Evolutionary conservation across 345 rosid species (phyloP), one percentile per base, ranked within the genome.

Genomic region (Syzygium aqueum): DNA sequence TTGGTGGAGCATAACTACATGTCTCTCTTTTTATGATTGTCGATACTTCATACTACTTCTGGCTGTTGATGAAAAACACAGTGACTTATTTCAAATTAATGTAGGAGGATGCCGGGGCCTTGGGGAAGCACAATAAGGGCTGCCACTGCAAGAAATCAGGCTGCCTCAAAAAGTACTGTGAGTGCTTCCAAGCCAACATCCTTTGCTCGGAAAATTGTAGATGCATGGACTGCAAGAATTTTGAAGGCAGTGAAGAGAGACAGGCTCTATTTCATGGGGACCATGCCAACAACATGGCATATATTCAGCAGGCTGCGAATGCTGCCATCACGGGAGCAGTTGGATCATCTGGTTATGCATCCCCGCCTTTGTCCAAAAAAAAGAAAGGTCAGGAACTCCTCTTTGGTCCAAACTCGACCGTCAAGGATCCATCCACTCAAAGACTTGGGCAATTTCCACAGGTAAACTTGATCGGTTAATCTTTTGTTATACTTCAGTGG

Each of bases 131-230:
- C 92, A 98, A 96, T 93, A 98, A 98, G 91, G 99, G 99, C 89
- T 97, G 99, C 88, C 99, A 97, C 89, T 97, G 99, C 91, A 97
- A 97, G 94, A 97, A 96, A 91, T 97, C 99, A 0, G 98, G 99
- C 37, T 97, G 99, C 90, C 99, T 97, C 77, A 97, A 96, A 89
- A 97, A 97, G 95, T 97, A 97, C 90, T 97, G 99, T 85, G 99
- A 97, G 88, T 97, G 99, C 88, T 97, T 96, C 92, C 99, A 97
- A 67, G 99, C 99, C 63, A 95, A 96, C 91, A 95, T 97, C 90
- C 96, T 97, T 15, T 97, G 99, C 89, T 97, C 99, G 9, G 99
- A 97, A 88, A 97, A 96, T 90, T 97, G 99, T 90, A 94, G 94
- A 93, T 97, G 99, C 90, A 92, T 95, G 92, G 99, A 95, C 91